Conservation (phyloP, 176 grass and related monocot species). For the Calamus simplicifolius region DNA sequence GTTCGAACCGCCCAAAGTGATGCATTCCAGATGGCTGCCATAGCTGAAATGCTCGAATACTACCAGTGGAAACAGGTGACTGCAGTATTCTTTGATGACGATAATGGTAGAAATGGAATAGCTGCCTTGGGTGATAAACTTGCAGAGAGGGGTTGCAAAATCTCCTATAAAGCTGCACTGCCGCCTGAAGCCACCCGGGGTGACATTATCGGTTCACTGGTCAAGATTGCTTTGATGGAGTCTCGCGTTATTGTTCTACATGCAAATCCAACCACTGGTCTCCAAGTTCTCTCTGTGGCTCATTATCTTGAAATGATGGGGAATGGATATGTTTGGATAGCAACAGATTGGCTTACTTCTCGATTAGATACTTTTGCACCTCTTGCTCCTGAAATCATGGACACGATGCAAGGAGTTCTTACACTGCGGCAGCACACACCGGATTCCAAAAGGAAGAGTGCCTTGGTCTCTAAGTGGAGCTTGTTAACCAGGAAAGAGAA, state of each 20-base stretch:
- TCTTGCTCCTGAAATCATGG: conserved; percentile 46
- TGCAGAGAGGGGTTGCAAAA: conserved; percentile 54
- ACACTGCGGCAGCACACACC: conserved; percentile 60
- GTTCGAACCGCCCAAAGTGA: conserved; percentile 66
- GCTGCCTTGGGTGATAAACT: conserved; percentile 72
- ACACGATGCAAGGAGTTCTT: conserved; percentile 79
- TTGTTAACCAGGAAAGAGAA: conserved; percentile 48
- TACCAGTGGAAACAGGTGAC: conserved; percentile 82
- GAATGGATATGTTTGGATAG: conserved; percentile 90
- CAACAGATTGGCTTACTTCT: conserved; percentile 80
- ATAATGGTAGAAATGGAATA: conserved; percentile 85
- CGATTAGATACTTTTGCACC: conserved; percentile 59
- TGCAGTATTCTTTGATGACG: conserved; percentile 73
- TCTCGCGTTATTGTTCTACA: conserved; percentile 77
- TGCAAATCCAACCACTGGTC: conserved; percentile 33
- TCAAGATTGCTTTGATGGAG: conserved; percentile 62
- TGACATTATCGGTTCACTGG: conserved; percentile 54
- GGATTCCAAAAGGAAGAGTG: conserved; percentile 57
- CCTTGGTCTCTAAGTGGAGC: conserved; percentile 68
- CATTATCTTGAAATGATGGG: conserved; percentile 69
- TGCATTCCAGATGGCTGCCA: conserved; percentile 76
- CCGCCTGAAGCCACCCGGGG: conserved; percentile 27
- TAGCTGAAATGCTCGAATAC: conserved; percentile 68
- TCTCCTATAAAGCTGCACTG: conserved; percentile 53
- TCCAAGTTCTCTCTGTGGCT: conserved; percentile 53